Conservation (phyloP, 306 rosid genomes). For the Fragaria ananassa region DNA sequence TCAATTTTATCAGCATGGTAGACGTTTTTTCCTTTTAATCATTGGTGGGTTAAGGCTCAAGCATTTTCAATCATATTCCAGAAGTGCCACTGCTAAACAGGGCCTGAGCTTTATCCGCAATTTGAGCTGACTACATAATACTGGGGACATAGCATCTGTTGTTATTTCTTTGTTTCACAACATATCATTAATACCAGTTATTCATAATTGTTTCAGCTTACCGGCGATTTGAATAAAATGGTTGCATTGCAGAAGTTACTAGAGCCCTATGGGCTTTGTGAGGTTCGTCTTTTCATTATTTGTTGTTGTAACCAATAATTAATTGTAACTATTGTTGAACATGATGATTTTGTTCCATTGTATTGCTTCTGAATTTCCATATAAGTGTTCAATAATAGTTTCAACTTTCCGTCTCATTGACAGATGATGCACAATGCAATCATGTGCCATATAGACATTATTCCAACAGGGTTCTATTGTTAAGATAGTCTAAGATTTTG, state of each 20-base stretch:
- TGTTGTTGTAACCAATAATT: background rate
- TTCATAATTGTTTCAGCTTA: conserved; percentile 37
- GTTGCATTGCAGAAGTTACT: conserved; percentile 56
- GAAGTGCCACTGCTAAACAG: background rate
- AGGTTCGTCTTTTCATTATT: conserved; percentile 38
- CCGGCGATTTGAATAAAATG: conserved; percentile 60
- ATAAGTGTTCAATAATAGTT: background rate
- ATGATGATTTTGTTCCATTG: background rate
- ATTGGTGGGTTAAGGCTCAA: background rate
- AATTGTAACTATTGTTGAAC: background rate
- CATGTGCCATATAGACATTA: background rate
- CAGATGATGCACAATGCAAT: background rate
- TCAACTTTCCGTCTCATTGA: background rate
- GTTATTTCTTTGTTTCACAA: background rate
- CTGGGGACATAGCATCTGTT: background rate
- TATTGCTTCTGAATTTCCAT: background rate
- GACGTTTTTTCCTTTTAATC: background rate
- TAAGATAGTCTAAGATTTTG: background rate
- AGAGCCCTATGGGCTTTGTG: conserved; percentile 58
- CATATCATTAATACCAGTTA: background rate
- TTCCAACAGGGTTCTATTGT: background rate
- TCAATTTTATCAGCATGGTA: background rate
- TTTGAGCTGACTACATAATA: background rate
- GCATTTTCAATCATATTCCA: background rate
- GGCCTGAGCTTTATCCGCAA: conserved; percentile 1